Evolutionary conservation across 2,329 filamentous ascomycete genomes (phyloP).

Genomic region (Penicillium fuscoglaucum): DNA sequence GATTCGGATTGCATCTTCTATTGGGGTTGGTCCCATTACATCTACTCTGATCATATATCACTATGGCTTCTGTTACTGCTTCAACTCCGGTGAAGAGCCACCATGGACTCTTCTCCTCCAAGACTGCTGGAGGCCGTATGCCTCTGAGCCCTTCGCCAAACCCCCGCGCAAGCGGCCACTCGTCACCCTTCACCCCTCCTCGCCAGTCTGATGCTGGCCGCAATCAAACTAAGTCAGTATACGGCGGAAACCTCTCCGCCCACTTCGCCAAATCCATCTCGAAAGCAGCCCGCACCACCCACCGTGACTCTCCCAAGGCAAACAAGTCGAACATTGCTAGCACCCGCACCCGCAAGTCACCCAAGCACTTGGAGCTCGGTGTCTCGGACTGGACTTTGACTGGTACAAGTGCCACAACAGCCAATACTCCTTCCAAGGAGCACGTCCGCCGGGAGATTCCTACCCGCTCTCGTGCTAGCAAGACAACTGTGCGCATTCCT

Average conservation of each 20-base stretch:
- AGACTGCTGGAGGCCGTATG: conserved; percentile 91
- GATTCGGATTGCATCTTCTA: conserved; percentile 27
- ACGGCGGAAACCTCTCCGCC: conserved; percentile 74
- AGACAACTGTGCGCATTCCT: conserved; percentile 70
- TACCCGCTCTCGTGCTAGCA: conserved; percentile 53
- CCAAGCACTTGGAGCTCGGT: conserved; percentile 83
- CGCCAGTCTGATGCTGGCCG: conserved; percentile 60
- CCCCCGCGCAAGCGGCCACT: conserved; percentile 59
- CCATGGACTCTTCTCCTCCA: conserved; percentile 84
- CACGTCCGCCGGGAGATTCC: conserved; percentile 56
- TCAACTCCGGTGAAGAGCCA: conserved; percentile 95
- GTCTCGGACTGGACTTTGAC: conserved; percentile 90
- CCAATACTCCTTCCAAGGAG: conserved; percentile 63
- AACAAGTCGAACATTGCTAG: conserved; percentile 90
- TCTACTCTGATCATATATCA: conserved; percentile 31
- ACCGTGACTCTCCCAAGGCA: conserved; percentile 90
- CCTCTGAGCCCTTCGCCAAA: conserved; percentile 86
- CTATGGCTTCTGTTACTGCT: conserved; percentile 80
- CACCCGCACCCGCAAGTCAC: conserved; percentile 63
- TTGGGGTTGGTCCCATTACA: conserved; percentile 26
- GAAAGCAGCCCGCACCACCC: conserved; percentile 51
- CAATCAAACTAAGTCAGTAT: conserved; percentile 66
- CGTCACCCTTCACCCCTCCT: conserved; percentile 75
- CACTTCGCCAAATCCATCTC: conserved; percentile 68
- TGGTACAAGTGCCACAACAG: conserved; percentile 66